Percentiles rank a stretch among this genome's conserved stretches.
Conservation (phyloP, 768 basidiomycete genomes). For the Mycena maculata region DNA sequence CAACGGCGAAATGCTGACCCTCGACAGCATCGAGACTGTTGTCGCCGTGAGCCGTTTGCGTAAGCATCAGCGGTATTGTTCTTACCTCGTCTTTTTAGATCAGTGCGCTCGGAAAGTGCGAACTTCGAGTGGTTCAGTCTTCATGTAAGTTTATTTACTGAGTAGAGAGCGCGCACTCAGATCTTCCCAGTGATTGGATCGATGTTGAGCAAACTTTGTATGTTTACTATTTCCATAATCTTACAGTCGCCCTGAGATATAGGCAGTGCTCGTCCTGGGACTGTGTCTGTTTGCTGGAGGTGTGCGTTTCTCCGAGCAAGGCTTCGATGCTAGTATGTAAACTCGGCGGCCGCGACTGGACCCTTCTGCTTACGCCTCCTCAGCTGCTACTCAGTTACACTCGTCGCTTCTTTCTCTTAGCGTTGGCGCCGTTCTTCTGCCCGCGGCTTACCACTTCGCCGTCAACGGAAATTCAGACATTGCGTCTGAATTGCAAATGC, state of each 20-base stretch:
- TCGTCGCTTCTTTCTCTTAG: constrained; percentile 81
- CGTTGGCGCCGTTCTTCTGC: constrained; percentile 82
- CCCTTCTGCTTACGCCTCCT: neutral
- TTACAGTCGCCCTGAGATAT: constrained; percentile 10
- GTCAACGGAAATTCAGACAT: constrained; percentile 49
- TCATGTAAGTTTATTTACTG: constrained; percentile 62
- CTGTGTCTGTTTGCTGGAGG: constrained; percentile 90
- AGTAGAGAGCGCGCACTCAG: constrained; percentile 13
- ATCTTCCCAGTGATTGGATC: constrained; percentile 75
- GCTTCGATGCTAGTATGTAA: constrained; percentile 70
- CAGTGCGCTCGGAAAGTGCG: constrained; percentile 84
- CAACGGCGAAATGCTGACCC: constrained; percentile 8
- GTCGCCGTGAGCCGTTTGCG: constrained; percentile 67
- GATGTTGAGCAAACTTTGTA: constrained; percentile 81
- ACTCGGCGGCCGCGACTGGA: neutral
- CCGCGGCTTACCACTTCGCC: constrained; percentile 80
- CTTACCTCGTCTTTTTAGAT: constrained; percentile 55
- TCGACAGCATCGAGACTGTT: constrained; percentile 67
- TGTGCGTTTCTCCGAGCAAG: constrained; percentile 80
- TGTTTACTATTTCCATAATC: constrained; percentile 32
- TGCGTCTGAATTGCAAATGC: constrained; percentile 49
- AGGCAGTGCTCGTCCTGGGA: constrained; percentile 82
- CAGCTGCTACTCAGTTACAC: constrained; percentile 79
- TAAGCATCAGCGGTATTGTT: neutral
- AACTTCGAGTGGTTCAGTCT: constrained; percentile 84